Conservation (phyloP, 345 rosid species). For the Salix dunnii region DNA sequence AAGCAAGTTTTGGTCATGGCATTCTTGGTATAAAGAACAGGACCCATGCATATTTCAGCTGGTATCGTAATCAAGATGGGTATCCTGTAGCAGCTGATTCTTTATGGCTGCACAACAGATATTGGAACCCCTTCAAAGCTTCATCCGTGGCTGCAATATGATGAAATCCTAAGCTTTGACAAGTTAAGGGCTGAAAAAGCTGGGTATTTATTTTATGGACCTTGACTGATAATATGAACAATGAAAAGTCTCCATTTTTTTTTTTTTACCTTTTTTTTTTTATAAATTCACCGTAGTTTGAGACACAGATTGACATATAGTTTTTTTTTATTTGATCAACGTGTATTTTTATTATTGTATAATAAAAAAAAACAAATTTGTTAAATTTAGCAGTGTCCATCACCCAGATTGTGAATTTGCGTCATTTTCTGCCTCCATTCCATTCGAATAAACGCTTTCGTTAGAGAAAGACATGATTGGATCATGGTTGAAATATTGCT, state of each 20-base stretch:
- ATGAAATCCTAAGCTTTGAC: not conserved
- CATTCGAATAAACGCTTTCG: constrained; percentile 11
- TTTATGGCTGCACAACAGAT: constrained; percentile 58
- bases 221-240: too few species aligned
- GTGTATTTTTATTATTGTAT: too few species aligned
- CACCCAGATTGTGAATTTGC: not conserved
- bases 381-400: too few species aligned
- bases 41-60: constrained; percentile 64
- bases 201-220: too few species aligned
- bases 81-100: constrained; percentile 64
- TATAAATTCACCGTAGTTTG: too few species aligned
- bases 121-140: constrained; percentile 36
- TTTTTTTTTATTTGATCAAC: too few species aligned
- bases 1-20: constrained; percentile 83
- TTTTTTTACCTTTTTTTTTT: too few species aligned
- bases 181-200: too few species aligned
- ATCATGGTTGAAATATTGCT: constrained; percentile 7
- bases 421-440: constrained; percentile 6
- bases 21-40: constrained; percentile 71
- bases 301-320: too few species aligned
- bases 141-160: constrained; percentile 8
- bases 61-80: constrained; percentile 81
- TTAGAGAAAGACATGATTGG: constrained; percentile 1
- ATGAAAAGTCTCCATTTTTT: too few species aligned
- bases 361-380: too few species aligned